phyloP scores from a whole-genome alignment of 208 protist species.

The Trypanosoma platydactyli region DNA sequence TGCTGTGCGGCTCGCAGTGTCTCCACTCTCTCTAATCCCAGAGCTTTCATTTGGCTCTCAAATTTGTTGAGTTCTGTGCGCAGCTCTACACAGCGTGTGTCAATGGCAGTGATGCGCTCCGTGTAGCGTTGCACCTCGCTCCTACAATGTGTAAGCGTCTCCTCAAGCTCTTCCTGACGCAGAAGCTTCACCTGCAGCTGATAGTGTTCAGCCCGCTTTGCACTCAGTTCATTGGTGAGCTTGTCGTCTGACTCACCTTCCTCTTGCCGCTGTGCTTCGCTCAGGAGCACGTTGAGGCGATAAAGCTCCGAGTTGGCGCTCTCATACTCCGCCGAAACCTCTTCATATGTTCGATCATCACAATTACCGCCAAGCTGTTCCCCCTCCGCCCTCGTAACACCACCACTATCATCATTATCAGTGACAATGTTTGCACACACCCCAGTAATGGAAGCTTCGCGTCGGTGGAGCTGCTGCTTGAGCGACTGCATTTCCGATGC shows the following conservation, averaged over 20 bases:
- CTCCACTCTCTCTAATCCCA: constrained; percentile 23
- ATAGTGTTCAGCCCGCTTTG: constrained; percentile 36
- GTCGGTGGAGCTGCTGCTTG: constrained; percentile 22
- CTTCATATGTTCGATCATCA: constrained; percentile 40
- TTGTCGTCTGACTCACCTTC: constrained; percentile 40
- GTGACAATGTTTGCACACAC: constrained; percentile 16
- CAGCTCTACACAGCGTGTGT: constrained; percentile 9
- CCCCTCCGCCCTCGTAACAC: background rate
- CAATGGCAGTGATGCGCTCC: constrained; percentile 39
- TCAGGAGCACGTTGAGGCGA: constrained; percentile 56
- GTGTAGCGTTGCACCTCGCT: constrained; percentile 34
- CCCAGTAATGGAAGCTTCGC: constrained; percentile 18
- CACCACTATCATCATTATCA: constrained; percentile 2
- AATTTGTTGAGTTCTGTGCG: constrained; percentile 5
- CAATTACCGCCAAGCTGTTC: background rate
- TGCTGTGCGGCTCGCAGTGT: constrained; percentile 5
- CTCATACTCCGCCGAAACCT: constrained; percentile 54
- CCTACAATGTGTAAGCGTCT: constrained; percentile 21
- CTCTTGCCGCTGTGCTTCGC: constrained; percentile 54
- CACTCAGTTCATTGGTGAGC: constrained; percentile 29
- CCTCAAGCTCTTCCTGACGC: constrained; percentile 49
- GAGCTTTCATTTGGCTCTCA: constrained; percentile 3
- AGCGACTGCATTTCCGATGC: constrained; percentile 20
- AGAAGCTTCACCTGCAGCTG: constrained; percentile 39
- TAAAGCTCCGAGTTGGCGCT: constrained; percentile 43